Percentiles rank a stretch among this genome's conserved stretches.
Evolutionary conservation across 306 rosid genomes (phyloP).

Genomic region (Rosa persica): DNA sequence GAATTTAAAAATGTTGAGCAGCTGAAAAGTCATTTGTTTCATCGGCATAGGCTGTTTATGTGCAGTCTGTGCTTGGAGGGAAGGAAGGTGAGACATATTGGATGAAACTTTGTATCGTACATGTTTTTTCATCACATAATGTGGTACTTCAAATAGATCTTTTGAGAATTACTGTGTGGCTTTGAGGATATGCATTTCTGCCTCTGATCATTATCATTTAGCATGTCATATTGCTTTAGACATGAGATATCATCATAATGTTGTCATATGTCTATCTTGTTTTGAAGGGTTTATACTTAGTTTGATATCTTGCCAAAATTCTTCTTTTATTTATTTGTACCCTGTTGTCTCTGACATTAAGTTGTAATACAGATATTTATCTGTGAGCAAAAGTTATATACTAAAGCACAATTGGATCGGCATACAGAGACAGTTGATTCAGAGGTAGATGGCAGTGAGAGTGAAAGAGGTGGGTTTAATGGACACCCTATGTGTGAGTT

Average conservation of each 20-base stretch:
- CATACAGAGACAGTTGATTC: conserved; percentile 83
- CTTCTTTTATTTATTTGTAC: background rate
- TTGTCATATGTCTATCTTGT: background rate
- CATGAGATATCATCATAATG: background rate
- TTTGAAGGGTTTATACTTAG: background rate
- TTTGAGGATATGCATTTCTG: background rate
- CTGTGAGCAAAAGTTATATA: conserved; percentile 91
- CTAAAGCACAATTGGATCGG: conserved; percentile 74
- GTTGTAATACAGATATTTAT: conserved; percentile 60
- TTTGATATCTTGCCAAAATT: background rate
- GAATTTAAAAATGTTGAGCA: conserved; percentile 20
- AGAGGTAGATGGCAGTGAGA: conserved; percentile 95
- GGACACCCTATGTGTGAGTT: conserved; percentile 97
- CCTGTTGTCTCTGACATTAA: conserved; percentile 7
- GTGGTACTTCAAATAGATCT: background rate
- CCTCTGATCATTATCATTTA: background rate
- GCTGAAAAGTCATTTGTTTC: conserved; percentile 22
- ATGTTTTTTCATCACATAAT: background rate
- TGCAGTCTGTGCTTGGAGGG: conserved; percentile 20
- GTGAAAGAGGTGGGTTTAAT: conserved; percentile 91
- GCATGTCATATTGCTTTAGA: background rate
- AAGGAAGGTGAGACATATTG: conserved; percentile 23
- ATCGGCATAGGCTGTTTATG: conserved; percentile 15
- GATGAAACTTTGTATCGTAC: background rate
- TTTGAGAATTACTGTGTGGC: background rate